Conservation (phyloP, 2,329 filamentous ascomycete species). For the Claviceps humidiphila region DNA sequence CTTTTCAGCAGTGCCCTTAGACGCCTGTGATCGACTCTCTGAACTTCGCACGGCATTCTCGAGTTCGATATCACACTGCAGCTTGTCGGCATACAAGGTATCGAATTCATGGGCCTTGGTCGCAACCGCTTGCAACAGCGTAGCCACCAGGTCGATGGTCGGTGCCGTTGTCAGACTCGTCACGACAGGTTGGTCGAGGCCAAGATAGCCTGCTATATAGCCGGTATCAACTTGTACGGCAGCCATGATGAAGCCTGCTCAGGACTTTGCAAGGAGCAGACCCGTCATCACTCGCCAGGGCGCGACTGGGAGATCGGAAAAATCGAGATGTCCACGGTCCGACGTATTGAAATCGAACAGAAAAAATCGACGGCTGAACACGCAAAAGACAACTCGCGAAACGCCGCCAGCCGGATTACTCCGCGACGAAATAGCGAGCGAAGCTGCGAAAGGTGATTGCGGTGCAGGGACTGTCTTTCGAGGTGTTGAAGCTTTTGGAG, state of each 20-base stretch:
- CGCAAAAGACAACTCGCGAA: not conserved
- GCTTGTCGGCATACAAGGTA: constrained; percentile 71
- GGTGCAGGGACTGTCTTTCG: not conserved
- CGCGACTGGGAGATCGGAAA: not conserved
- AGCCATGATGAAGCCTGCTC: constrained; percentile 21
- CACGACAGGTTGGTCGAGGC: constrained; percentile 52
- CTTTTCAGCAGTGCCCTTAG: constrained; percentile 73
- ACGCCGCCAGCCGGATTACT: not conserved
- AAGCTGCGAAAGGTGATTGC: not conserved
- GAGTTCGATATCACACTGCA: constrained; percentile 81
- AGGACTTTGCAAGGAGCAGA: constrained; percentile 4
- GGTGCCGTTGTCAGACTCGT: constrained; percentile 49
- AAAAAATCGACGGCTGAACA: not conserved
- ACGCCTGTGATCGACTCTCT: constrained; percentile 68
- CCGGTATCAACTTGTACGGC: constrained; percentile 47
- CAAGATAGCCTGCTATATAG: constrained; percentile 60
- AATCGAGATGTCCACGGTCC: not conserved
- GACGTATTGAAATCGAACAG: not conserved
- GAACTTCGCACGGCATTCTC: constrained; percentile 77
- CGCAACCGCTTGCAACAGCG: constrained; percentile 61
- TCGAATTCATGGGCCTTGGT: constrained; percentile 74
- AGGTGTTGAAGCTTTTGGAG: not conserved
- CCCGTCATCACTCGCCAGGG: constrained; percentile 7
- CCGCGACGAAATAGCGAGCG: not conserved
- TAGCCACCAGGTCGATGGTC: constrained; percentile 64